Base-by-base conservation (phyloP, 306 rosid genomes). In the Dalbergia cultrata region DNA sequence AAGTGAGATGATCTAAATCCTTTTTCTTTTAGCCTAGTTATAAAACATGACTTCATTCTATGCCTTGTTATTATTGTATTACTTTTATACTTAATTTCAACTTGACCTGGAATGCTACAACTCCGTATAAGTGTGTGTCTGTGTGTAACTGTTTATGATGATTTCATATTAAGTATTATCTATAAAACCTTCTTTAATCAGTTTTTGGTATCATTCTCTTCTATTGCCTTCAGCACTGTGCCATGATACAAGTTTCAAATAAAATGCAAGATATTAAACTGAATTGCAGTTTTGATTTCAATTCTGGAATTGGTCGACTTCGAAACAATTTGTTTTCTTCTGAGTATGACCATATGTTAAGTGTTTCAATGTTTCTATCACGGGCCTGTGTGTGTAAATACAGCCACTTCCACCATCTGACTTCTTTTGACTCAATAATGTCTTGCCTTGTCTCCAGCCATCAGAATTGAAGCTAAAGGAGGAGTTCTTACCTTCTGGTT, bases 391-490 rank as follows among this genome's bases (percentile, higher is more conserved):
- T 4, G 11, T 78, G 33, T 19, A 72, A 62, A 70, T 73, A 77
- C 62, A 63, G 68, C 67, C 54, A 57, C 39, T 44, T 1, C 66
- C 19, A 12, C 33, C 21, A 64, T 84, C 81, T 70, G 70, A 84
- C 53, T 35, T 75, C 37, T 74, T 18, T 57, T 17, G 60, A 54
- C 44, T 45, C 47, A 54, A 0, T 79, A 50, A 70, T 79, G 19
- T 66, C 79, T 56, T 82, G 78, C 88, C 75, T 54, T 69, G 57
- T 90, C 85, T 87, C 72, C 89, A 95, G 99, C 99, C 99, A 57
- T 88, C 97, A 22, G 99, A 95, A 70, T 95, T 95, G 98, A 91
- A 88, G 41, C 78, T 95, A 81, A 95, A 95, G 85, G 97, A 93
- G 86, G 97, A 95, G 72, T 95, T 64, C 83, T 82, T 95, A 78